Base-by-base conservation (phyloP, 306 rosid genomes). In the Vicia villosa region DNA sequence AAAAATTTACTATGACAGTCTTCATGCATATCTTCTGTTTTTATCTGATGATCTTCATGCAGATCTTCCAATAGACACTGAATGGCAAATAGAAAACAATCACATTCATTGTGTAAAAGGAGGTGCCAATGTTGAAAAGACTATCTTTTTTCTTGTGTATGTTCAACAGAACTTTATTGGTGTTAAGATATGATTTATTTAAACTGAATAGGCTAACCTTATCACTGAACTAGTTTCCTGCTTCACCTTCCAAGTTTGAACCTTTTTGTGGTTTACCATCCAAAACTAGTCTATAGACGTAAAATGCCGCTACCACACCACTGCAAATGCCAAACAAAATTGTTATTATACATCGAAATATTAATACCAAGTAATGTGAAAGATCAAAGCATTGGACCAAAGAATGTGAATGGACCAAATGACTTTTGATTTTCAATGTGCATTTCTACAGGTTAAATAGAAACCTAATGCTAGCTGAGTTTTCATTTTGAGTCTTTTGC, bases 281-380 rank as follows among this genome's bases (percentile, higher is more conserved):
- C 82, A 76, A 83, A 24, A 68, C 34, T 43, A 89, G 78, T 79
- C 81, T 91, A 20, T 85, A 86, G 79, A 91, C 50, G 59, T 83
- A 95, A 74, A 95, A 85, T 42, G 88, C 85, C 70, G 60, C 88
- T 32, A 81, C 87, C 1, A 84, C 89, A 41, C 89, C 97, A 68
- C 99, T 95, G 90, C 88, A 86, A 28, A 67, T 11, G 51, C 36
- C 43, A 73, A 81, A 62, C 22, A 67, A 57, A 37, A 24, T 22
- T 17, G 47, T 26, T 26, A 49, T 79, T 51, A 81, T 65, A 17
- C 46, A 50, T 26, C 78, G 24, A 56, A 69, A 20, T 54, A 60
- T 14, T 6, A 24, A 26, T 0, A 14, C 34, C 5, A 28, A 28
- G 34, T 10, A 45, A 56, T 24, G 32, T 54, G 63, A 47, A 69